These are phyloP conservation scores for Hordeum pubiflorum DNA, from an alignment of 202 grass and related monocot species.

Conservation along the genomic window DNA sequence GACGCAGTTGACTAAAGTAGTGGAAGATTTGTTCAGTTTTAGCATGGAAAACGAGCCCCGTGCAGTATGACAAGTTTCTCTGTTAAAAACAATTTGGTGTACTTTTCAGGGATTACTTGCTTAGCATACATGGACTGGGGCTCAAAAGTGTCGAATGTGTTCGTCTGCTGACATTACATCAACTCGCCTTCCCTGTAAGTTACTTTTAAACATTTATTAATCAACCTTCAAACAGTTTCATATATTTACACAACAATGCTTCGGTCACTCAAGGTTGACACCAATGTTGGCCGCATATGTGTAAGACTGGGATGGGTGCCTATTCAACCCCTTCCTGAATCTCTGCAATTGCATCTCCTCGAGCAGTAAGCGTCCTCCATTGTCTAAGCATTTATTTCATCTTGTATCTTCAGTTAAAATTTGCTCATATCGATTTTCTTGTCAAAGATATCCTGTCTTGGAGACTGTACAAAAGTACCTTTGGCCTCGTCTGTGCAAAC, in stretches of 20 bases:
- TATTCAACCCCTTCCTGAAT: conserved; percentile 81
- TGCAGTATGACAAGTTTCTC: conserved; percentile 12
- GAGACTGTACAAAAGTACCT: conserved; percentile 85
- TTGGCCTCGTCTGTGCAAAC: conserved; percentile 95
- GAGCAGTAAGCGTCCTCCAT: conserved; percentile 52
- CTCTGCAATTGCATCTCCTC: conserved; percentile 79
- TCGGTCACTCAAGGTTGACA: conserved; percentile 68
- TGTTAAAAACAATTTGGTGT: conserved; percentile 11
- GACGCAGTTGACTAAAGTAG: not conserved
- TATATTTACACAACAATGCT: conserved; percentile 30
- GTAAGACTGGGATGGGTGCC: conserved; percentile 94
- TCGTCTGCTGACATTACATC: conserved; percentile 84
- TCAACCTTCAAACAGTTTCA: not conserved
- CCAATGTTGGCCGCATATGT: conserved; percentile 92
- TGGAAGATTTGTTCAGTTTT: not conserved
- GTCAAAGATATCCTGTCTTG: conserved; percentile 79
- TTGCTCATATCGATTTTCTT: conserved; percentile 21
- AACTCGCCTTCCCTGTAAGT: conserved; percentile 91
- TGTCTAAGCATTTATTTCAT: conserved; percentile 8
- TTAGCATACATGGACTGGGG: conserved; percentile 87
- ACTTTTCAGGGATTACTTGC: conserved; percentile 74
- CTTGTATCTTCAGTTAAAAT: conserved; percentile 7
- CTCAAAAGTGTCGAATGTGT: conserved; percentile 97
- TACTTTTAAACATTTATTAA: conserved; percentile 14
- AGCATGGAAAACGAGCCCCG: not conserved